Conservation (phyloP, 2,329 filamentous ascomycete species). For the Gnomoniopsis sp. region DNA sequence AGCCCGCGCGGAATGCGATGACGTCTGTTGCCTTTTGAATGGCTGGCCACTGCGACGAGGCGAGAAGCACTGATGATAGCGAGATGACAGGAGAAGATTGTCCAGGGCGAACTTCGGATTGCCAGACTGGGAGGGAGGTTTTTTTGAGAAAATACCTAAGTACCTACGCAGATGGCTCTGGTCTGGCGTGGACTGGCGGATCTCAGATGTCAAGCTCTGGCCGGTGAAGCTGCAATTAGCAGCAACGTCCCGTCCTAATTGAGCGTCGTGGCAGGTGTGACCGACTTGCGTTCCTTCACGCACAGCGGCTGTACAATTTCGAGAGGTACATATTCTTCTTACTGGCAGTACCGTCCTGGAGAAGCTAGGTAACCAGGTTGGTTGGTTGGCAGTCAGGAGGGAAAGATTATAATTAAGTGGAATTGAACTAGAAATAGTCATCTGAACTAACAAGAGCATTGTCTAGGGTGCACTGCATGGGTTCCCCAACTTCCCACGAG, state of each 20-base stretch:
- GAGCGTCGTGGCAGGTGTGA: background rate
- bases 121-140: background rate
- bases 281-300: too few relatives aligned
- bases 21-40: background rate
- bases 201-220: background rate
- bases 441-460: background rate
- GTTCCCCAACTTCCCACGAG: background rate
- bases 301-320: too few relatives aligned
- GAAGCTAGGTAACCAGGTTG: too few relatives aligned
- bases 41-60: background rate
- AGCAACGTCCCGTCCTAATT: background rate
- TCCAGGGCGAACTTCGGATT: too few relatives aligned
- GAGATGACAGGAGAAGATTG: background rate
- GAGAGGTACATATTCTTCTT: too few relatives aligned
- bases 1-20: background rate
- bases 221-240: background rate
- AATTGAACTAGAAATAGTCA: background rate
- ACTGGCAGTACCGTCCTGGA: too few relatives aligned
- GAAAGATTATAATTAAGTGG: too few relatives aligned
- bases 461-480: background rate
- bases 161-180: background rate
- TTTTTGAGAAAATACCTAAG: background rate
- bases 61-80: background rate
- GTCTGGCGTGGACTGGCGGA: background rate
- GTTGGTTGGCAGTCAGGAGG: too few relatives aligned